phyloP scores from a whole-genome alignment of 2,329 filamentous ascomycete genomes.

The Bipolaris zeicola region DNA sequence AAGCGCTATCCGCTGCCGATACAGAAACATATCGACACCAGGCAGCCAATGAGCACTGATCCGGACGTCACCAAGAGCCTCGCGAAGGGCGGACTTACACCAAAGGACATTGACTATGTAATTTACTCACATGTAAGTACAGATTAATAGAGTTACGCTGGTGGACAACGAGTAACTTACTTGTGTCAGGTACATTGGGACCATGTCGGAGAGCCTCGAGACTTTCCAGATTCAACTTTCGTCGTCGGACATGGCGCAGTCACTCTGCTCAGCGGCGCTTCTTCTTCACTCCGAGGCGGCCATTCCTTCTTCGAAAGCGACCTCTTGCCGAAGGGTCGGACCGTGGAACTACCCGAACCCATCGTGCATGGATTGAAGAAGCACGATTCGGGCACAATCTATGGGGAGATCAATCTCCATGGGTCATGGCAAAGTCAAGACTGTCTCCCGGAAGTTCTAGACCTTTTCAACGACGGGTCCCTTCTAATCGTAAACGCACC shows the following conservation, averaged over 20 bases:
- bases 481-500: constrained; percentile 58
- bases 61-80: constrained; percentile 51
- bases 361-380: background rate
- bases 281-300: constrained; percentile 29
- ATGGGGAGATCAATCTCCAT: constrained; percentile 18
- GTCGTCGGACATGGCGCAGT: constrained; percentile 46
- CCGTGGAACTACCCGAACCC: constrained; percentile 53
- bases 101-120: constrained; percentile 50
- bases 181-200: constrained; percentile 49
- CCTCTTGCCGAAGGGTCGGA: constrained; percentile 50
- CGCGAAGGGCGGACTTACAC: constrained; percentile 41
- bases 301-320: constrained; percentile 53
- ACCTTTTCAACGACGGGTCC: constrained; percentile 57
- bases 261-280: constrained; percentile 30
- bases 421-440: constrained; percentile 52
- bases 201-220: constrained; percentile 49
- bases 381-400: background rate
- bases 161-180: background rate
- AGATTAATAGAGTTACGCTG: background rate
- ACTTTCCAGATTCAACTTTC: constrained; percentile 48
- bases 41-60: constrained; percentile 52
- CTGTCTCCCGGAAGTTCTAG: constrained; percentile 53
- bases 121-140: constrained; percentile 50
- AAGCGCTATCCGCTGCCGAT: constrained; percentile 53
- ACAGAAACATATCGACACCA: constrained; percentile 54